These are phyloP conservation scores for Lentinula guzmanii DNA, from an alignment of 768 basidiomycete species.

Conservation along the genomic window DNA sequence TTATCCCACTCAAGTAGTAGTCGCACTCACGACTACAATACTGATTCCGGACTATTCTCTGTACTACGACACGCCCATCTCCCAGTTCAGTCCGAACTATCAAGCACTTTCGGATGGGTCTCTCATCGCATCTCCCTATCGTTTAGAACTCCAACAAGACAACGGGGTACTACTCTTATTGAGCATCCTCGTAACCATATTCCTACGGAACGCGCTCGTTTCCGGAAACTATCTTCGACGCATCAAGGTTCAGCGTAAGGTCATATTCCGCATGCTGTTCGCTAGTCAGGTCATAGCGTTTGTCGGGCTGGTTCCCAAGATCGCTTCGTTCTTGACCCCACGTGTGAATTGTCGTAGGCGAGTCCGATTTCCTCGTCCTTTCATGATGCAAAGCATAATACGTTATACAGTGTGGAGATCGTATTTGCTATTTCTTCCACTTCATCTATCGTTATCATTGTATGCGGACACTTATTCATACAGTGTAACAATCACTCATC, in stretches of 20 bases:
- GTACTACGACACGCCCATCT: constrained; percentile 36
- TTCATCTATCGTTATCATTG: neutral
- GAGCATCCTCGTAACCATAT: constrained; percentile 45
- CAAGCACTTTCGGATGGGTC: constrained; percentile 49
- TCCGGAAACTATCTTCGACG: constrained; percentile 46
- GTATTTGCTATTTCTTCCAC: neutral
- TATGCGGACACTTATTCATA: neutral
- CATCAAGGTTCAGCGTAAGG: constrained; percentile 52
- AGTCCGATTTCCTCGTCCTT: constrained; percentile 15
- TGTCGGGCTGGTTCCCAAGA: constrained; percentile 32
- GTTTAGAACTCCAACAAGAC: constrained; percentile 33
- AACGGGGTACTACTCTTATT: constrained; percentile 39
- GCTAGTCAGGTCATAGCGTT: constrained; percentile 50
- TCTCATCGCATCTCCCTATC: constrained; percentile 42
- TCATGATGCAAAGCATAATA: neutral
- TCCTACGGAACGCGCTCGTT: constrained; percentile 45
- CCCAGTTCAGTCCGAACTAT: constrained; percentile 43
- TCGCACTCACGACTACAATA: constrained; percentile 44
- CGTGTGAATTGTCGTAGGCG: constrained; percentile 41
- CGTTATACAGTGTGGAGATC: neutral
- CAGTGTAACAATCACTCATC: neutral
- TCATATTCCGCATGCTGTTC: constrained; percentile 51
- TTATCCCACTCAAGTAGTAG: constrained; percentile 36
- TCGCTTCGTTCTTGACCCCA: constrained; percentile 40
- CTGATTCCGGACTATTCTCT: constrained; percentile 40